Base-by-base conservation (phyloP, 1,139 yeast species). In the Groenewaldozyma auringiensis region DNA sequence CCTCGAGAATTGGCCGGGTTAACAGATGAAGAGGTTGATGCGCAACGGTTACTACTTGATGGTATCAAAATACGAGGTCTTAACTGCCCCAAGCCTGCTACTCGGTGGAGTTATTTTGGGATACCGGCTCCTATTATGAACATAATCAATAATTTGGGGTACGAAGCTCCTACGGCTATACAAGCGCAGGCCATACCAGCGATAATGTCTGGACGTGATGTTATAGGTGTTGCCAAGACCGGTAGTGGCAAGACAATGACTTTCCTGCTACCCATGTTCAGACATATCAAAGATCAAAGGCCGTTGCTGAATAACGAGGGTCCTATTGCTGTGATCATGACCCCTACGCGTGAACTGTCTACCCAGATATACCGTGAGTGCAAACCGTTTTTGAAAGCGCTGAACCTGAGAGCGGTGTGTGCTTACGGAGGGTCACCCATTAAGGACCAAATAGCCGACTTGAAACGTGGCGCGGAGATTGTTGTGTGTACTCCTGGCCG, bases 191-290 rank as follows among this genome's bases (percentile, higher is more conserved):
- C 96, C 0, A 71, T 89, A 16, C 98, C 99, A 0, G 83, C 89
- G 0, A 78, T 88, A 16, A 83, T 92, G 92, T 72, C 83, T 3
- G 97, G 98, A 0, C 66, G 85, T 47, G 97, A 94, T 67, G 78
- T 92, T 3, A 83, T 94, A 44, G 97, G 96, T 4, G 83, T 92
- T 29, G 97, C 98, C 0, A 87, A 88, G 55, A 92, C 99, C 0
- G 98, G 99, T 0, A 86, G 96, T 2, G 98, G 98, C 1, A 92
- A 92, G 60, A 94, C 98, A 0, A 72, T 92, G 57, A 83, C 96
- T 1, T 94, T 86, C 64, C 69, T 88, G 8, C 62, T 94, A 9
- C 97, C 98, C 0, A 66, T 92, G 67, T 69, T 92, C 43, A 72
- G 96, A 43, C 97, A 92, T 50, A 77, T 94, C 3, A 76, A 75